These are phyloP conservation scores for Penicillium aurantiogriseum DNA, from an alignment of 2,329 filamentous ascomycete genomes.

Conservation along the genomic window DNA sequence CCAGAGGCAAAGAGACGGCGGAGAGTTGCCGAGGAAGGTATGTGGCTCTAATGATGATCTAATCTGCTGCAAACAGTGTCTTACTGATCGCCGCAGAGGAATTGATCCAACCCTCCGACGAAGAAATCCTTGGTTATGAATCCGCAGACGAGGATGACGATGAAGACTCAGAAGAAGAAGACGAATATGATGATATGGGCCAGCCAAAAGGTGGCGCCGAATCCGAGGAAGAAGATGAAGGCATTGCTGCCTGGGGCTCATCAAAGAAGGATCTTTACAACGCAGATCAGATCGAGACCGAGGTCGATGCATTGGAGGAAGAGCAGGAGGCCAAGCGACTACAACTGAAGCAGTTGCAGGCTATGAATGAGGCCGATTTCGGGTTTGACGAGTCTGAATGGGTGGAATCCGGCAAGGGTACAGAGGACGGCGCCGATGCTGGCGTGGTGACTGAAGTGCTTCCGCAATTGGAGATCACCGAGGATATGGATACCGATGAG, in stretches of 20 bases:
- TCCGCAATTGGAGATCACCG: conserved; percentile 76
- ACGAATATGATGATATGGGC: conserved; percentile 31
- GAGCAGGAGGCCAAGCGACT: conserved; percentile 84
- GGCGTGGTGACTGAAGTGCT: conserved; percentile 81
- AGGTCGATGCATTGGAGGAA: conserved; percentile 79
- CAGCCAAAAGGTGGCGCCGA: conserved; percentile 22
- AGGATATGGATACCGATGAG: conserved; percentile 74
- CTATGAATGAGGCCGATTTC: conserved; percentile 90
- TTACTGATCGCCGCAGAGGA: conserved; percentile 47
- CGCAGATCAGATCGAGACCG: conserved; percentile 71
- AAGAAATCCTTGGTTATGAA: conserved; percentile 60
- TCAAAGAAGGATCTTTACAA: conserved; percentile 91
- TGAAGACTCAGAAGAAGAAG: conserved; percentile 45
- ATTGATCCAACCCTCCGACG: conserved; percentile 58
- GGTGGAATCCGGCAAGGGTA: conserved; percentile 56
- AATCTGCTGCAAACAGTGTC: background rate
- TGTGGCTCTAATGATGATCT: conserved; percentile 5
- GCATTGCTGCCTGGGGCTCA: conserved; percentile 76
- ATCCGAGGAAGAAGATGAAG: conserved; percentile 50
- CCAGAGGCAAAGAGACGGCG: conserved; percentile 74
- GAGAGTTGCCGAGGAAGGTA: conserved; percentile 66
- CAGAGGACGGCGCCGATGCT: conserved; percentile 46
- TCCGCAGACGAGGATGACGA: conserved; percentile 27
- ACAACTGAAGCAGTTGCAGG: conserved; percentile 85
- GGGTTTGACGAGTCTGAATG: conserved; percentile 89